Evolutionary conservation across 2,329 filamentous ascomycete genomes (phyloP).

Genomic region (Phialemoniopsis sp.): DNA sequence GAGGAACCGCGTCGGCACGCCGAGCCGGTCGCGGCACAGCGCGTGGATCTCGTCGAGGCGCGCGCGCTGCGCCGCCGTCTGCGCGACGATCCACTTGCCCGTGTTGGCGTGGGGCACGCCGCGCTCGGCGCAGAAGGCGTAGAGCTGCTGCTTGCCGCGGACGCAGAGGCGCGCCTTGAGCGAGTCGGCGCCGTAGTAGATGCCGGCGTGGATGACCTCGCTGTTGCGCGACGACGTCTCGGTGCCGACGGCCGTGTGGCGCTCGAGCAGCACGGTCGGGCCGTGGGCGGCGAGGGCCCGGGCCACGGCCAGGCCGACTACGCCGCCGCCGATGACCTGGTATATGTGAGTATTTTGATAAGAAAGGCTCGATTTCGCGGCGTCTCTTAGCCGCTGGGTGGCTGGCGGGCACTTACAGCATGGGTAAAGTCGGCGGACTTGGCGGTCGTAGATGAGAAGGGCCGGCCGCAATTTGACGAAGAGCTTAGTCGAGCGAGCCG

Average conservation of each 20-base stretch:
- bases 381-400: too few relatives aligned
- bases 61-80: conserved; percentile 66
- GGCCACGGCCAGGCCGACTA: conserved; percentile 78
- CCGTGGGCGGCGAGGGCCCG: conserved; percentile 63
- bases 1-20: conserved; percentile 71
- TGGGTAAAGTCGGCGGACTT: conserved; percentile 38
- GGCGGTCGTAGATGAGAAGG: conserved; percentile 29
- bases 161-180: conserved; percentile 86
- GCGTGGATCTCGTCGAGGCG: conserved; percentile 50
- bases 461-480: neutral
- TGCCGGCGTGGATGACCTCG: conserved; percentile 92
- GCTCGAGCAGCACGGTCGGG: conserved; percentile 76
- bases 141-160: conserved; percentile 70
- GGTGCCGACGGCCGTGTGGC: conserved; percentile 69
- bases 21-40: conserved; percentile 31
- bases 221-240: conserved; percentile 90
- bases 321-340: conserved; percentile 54
- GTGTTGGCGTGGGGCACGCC: conserved; percentile 68
- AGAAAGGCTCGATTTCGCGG: too few relatives aligned
- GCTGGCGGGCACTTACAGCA: conserved; percentile 25
- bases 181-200: conserved; percentile 76
- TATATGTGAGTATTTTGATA: conserved; percentile 8
- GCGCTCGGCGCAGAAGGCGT: conserved; percentile 67
- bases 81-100: conserved; percentile 94
- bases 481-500: too few relatives aligned